These are phyloP conservation scores for Lentinula sp. DNA, from an alignment of 768 basidiomycete genomes.

Conservation along the genomic window DNA sequence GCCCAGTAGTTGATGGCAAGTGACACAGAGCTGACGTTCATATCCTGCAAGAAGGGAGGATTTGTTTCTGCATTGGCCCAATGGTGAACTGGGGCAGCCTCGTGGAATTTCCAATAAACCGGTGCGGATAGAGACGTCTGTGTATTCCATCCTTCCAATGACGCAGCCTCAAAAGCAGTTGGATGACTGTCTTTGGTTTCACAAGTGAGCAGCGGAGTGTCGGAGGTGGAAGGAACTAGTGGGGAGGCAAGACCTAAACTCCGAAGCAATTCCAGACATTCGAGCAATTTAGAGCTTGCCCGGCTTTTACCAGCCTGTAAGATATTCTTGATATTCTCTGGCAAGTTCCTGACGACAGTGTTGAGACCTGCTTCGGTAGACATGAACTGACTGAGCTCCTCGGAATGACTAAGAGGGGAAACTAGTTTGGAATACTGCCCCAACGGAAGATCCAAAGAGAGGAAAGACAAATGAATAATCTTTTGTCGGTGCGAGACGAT, in stretches of 20 bases:
- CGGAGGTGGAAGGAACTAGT: slow-evolving; percentile 37
- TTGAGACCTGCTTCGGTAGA: slow-evolving; percentile 38
- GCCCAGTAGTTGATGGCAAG: slow-evolving; percentile 53
- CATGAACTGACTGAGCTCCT: slow-evolving; percentile 51
- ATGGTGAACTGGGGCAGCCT: slow-evolving; percentile 48
- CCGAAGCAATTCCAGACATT: slow-evolving; percentile 54
- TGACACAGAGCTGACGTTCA: slow-evolving; percentile 29
- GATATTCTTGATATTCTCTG: slow-evolving; percentile 38
- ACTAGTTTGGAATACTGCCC: slow-evolving; percentile 61
- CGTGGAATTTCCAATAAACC: slow-evolving; percentile 57
- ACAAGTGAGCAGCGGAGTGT: slow-evolving; percentile 40
- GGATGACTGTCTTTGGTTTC: slow-evolving; percentile 35
- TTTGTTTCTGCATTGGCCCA: slow-evolving; percentile 48
- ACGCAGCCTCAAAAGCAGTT: slow-evolving; percentile 36
- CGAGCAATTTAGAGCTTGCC: slow-evolving; percentile 53
- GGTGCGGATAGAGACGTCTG: slow-evolving; percentile 45
- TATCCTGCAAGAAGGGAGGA: slow-evolving; percentile 50
- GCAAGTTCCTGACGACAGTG: slow-evolving; percentile 47
- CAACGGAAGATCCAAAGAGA: slow-evolving; percentile 59
- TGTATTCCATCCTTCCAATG: slow-evolving; percentile 36
- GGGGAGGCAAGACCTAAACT: slow-evolving; percentile 57
- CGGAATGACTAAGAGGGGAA: slow-evolving; percentile 46
- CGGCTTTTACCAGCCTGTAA: slow-evolving; percentile 57
- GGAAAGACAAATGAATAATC: slow-evolving; percentile 55
- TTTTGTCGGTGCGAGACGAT: slow-evolving; percentile 48